Conservation (phyloP, 495 filamentous ascomycete species). For the Baudoinia panamericana region DNA sequence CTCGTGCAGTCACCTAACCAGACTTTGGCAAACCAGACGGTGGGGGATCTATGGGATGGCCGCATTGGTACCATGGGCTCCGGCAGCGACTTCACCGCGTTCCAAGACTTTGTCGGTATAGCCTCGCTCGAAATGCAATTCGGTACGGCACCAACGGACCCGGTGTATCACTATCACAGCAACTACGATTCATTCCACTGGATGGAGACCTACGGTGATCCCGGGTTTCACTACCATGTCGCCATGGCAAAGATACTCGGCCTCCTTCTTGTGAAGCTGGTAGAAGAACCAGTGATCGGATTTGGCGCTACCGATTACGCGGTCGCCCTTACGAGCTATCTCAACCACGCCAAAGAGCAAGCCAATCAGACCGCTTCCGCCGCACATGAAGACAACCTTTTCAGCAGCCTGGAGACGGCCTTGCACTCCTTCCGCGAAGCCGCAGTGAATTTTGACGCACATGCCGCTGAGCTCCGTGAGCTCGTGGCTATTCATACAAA, state of each 20-base stretch:
- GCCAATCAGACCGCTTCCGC: constrained; percentile 21
- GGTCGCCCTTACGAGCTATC: constrained; percentile 30
- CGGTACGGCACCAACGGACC: constrained; percentile 23
- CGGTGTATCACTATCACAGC: constrained; percentile 66
- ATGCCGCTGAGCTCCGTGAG: constrained; percentile 40
- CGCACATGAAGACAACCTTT: constrained; percentile 20
- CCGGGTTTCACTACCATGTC: constrained; percentile 47
- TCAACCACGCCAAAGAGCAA: constrained; percentile 40
- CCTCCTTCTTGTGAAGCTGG: constrained; percentile 29
- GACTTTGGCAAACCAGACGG: constrained; percentile 49
- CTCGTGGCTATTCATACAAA: constrained; percentile 14
- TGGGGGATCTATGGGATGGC: constrained; percentile 47
- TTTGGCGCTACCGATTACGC: constrained; percentile 34
- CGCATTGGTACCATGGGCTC: constrained; percentile 54
- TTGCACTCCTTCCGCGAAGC: constrained; percentile 36
- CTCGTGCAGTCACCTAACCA: constrained; percentile 68
- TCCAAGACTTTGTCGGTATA: constrained; percentile 61
- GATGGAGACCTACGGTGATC: constrained; percentile 60
- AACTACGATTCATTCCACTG: constrained; percentile 66
- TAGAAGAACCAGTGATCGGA: constrained; percentile 30
- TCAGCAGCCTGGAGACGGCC: constrained; percentile 36
- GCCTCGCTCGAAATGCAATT: constrained; percentile 53
- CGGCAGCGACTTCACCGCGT: constrained; percentile 63
- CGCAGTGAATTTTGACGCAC: constrained; percentile 40
- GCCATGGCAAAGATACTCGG: constrained; percentile 47